A percentile compares a stretch with the other conserved stretches of the same genome.
Conservation (phyloP, 495 filamentous ascomycete species). For the Beverwykella pulmonaria region DNA sequence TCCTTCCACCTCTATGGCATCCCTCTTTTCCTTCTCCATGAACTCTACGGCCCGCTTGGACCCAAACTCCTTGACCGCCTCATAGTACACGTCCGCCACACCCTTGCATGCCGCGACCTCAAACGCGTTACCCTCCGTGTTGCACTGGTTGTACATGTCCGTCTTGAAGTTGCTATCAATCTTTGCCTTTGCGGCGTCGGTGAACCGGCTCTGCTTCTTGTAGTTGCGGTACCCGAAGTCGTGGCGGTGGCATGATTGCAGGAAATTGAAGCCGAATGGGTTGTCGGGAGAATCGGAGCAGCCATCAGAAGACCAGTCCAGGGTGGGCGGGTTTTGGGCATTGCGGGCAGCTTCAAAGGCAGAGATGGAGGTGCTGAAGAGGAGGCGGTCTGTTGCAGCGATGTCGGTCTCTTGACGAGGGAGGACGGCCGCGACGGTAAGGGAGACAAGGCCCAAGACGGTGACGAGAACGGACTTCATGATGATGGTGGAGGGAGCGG, state of each 20-base stretch:
- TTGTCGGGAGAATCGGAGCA: slow-evolving; percentile 48
- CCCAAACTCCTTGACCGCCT: slow-evolving; percentile 51
- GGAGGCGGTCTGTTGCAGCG: slow-evolving; percentile 44
- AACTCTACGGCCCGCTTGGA: slow-evolving; percentile 9
- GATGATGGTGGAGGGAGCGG: neutral
- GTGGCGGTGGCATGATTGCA: slow-evolving; percentile 49
- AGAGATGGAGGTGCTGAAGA: slow-evolving; percentile 37
- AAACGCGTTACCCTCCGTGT: slow-evolving; percentile 12
- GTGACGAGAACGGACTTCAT: slow-evolving; percentile 37
- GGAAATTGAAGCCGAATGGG: slow-evolving; percentile 51
- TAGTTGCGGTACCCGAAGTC: slow-evolving; percentile 57
- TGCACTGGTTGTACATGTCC: slow-evolving; percentile 43
- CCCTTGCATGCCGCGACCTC: slow-evolving; percentile 25
- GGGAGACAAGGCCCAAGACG: slow-evolving; percentile 23
- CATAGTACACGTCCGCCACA: slow-evolving; percentile 52
- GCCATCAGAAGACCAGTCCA: slow-evolving; percentile 47
- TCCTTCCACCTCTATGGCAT: neutral
- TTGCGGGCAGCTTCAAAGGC: slow-evolving; percentile 43
- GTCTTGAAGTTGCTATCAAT: slow-evolving; percentile 53
- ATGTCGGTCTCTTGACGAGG: slow-evolving; percentile 18
- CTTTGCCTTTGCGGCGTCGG: slow-evolving; percentile 34
- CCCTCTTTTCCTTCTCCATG: slow-evolving; percentile 4
- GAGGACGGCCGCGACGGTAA: slow-evolving; percentile 20
- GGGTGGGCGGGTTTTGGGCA: slow-evolving; percentile 37
- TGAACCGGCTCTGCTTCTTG: slow-evolving; percentile 50